Conservation (phyloP, 495 filamentous ascomycete species). For the Diplogelasinospora grovesii region DNA sequence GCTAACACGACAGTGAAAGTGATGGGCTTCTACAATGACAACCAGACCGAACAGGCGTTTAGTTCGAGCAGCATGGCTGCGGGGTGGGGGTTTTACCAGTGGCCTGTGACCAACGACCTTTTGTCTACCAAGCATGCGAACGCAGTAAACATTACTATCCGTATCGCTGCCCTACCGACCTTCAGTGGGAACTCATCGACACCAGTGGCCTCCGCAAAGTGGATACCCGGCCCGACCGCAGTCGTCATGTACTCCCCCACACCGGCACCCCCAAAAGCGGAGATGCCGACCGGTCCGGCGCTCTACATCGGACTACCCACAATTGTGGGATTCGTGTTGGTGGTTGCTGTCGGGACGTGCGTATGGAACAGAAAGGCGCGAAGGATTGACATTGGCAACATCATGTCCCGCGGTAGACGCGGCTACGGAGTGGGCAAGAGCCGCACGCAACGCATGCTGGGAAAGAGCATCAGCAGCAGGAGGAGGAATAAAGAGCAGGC, state of each 20-base stretch:
- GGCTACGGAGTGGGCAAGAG: slow-evolving; percentile 30
- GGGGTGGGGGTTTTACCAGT: slow-evolving; percentile 36
- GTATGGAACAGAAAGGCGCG: slow-evolving; percentile 32
- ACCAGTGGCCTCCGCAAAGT: slow-evolving; percentile 10
- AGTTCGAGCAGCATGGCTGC: slow-evolving; percentile 24
- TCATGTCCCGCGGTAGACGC: slow-evolving; percentile 32
- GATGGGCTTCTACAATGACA: slow-evolving; percentile 30
- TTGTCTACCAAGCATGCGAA: slow-evolving; percentile 16
- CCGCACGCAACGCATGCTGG: slow-evolving; percentile 19
- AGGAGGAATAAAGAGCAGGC: slow-evolving; percentile 21
- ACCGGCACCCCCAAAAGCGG: slow-evolving; percentile 11
- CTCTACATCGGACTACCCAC: slow-evolving; percentile 37
- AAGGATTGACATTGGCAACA: slow-evolving; percentile 30
- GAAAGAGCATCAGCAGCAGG: slow-evolving; percentile 3
- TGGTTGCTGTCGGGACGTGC: slow-evolving; percentile 27
- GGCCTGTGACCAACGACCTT: slow-evolving; percentile 21
- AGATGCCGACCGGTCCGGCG: slow-evolving; percentile 17
- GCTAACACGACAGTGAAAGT: slow-evolving; percentile 30
- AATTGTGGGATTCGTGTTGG: slow-evolving; percentile 28
- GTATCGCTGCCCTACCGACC: slow-evolving; percentile 26
- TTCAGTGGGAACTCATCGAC: no score
- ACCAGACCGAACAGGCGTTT: slow-evolving; percentile 28
- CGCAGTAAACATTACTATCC: slow-evolving; percentile 35
- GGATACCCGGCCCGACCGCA: slow-evolving; percentile 28
- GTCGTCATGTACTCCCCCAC: slow-evolving; percentile 18